phyloP scores from a whole-genome alignment of 1,284 basidiomycete species.

The Sporisorium exsertum region DNA sequence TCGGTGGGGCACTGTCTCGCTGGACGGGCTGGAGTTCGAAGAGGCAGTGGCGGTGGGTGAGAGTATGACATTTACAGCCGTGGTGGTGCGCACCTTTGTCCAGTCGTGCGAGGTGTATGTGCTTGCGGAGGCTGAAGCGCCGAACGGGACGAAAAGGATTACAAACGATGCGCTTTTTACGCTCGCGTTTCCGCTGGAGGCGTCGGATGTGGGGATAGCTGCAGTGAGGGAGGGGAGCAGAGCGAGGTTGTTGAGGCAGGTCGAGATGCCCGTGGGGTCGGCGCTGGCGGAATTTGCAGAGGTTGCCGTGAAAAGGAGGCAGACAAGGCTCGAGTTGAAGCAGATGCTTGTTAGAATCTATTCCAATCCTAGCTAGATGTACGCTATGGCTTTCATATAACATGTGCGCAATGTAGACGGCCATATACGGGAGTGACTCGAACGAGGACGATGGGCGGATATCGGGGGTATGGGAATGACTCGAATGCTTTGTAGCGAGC shows the following conservation, averaged over 20 bases:
- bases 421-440: no score
- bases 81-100: slow-evolving; percentile 52
- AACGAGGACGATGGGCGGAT: not conserved
- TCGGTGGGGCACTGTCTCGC: slow-evolving; percentile 55
- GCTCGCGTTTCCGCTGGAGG: slow-evolving; percentile 44
- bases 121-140: slow-evolving; percentile 51
- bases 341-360: slow-evolving; percentile 51
- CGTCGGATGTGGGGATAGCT: slow-evolving; percentile 13
- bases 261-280: slow-evolving; percentile 43
- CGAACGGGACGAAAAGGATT: slow-evolving; percentile 44
- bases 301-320: slow-evolving; percentile 36
- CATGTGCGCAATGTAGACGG: no score
- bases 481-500: not conserved
- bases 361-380: slow-evolving; percentile 29
- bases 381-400: no score
- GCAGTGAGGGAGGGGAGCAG: slow-evolving; percentile 6
- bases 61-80: slow-evolving; percentile 51
- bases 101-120: slow-evolving; percentile 59
- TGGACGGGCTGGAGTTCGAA: slow-evolving; percentile 60
- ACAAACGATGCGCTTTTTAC: slow-evolving; percentile 63
- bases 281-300: slow-evolving; percentile 46
- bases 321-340: slow-evolving; percentile 44
- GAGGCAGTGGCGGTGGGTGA: slow-evolving; percentile 55
- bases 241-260: slow-evolving; percentile 22
- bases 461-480: not conserved